A percentile compares a stretch with the other conserved stretches of the same genome.
Evolutionary conservation across 768 basidiomycete genomes (phyloP).

Genomic region (Porpolomopsis calyptriformis): DNA sequence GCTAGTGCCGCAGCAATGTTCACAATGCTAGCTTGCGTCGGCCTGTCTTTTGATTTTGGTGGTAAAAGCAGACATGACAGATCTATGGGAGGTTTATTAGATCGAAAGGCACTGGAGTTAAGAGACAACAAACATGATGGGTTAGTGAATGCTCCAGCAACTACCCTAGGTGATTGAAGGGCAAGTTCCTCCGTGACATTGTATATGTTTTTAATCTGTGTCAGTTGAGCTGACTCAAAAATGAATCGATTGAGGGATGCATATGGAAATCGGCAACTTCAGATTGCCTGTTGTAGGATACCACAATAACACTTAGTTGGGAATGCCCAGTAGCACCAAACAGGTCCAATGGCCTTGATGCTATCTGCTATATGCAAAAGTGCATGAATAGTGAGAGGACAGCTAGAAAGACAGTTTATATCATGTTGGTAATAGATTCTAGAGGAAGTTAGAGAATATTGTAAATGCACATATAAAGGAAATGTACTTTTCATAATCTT

Average conservation of each 20-base stretch:
- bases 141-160: background rate
- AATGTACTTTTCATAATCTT: slow-evolving; percentile 28
- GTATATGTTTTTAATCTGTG: slow-evolving; percentile 21
- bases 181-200: slow-evolving; percentile 16
- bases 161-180: background rate
- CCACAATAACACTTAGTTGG: slow-evolving; percentile 31
- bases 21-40: background rate
- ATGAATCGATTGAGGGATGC: slow-evolving; percentile 20
- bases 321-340: slow-evolving; percentile 16
- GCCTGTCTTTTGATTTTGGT: slow-evolving; percentile 9
- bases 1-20: slow-evolving; percentile 15
- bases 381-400: slow-evolving; percentile 23
- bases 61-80: slow-evolving; percentile 20
- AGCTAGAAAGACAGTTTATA: slow-evolving; percentile 15
- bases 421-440: slow-evolving; percentile 24
- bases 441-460: slow-evolving; percentile 1
- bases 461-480: slow-evolving; percentile 14
- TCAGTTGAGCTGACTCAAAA: slow-evolving; percentile 21
- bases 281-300: slow-evolving; percentile 17
- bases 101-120: background rate
- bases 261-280: slow-evolving; percentile 23
- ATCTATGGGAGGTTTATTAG: slow-evolving; percentile 15
- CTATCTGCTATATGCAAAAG: slow-evolving; percentile 26
- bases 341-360: slow-evolving; percentile 23
- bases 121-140: background rate